Base-by-base conservation (phyloP, 106 monocot genomes). In the Gastrodia elata region DNA sequence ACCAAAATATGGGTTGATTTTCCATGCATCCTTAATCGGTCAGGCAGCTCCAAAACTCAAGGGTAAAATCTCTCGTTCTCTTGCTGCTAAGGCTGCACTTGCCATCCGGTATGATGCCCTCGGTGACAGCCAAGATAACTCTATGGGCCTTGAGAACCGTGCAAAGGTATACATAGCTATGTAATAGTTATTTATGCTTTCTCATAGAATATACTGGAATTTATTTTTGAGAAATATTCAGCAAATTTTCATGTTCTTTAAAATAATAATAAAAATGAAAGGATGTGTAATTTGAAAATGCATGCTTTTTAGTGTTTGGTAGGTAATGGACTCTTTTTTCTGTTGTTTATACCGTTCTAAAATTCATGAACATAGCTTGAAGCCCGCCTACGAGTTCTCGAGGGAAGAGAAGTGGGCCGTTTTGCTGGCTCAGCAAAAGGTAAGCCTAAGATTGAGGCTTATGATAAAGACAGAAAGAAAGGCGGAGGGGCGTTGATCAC, bases 1-100 rank as follows among this genome's bases (percentile, higher is more conserved):
- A 37, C 96, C 96, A 48, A 96, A 96, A 61, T 96, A 96, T 80
- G 96, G 96, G 11, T 85, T 96, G 26, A 96, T 96, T 33, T 96
- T 82, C 71, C 92, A 96, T 76, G 89, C 96, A 73, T 96, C 92
- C 25, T 80, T 96, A 72, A 77, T 92, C 67, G 96, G 96, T 65
- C 89, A 96, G 68, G 96, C 96, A 6, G 87, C 89, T 20, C 92
- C 92, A 32, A 91, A 88, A 67, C 38, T 92, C 52, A 96, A 96
- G 80, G 96, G 96, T 18, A 96, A 91, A 70, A 90, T 96, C 18
- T 87, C 96, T 71, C 85, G 96, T 2, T 92, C 96, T 27, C 92
- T 96, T 77, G 92, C 96, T 25, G 87, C 96, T 24, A 96, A 96
- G 52, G 64, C 96, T 70, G 92, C 87, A 13, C 70, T 96, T 55